Percentiles rank a stretch among this genome's conserved stretches.
Evolutionary conservation across 1,139 yeast species (phyloP).

Genomic region (Debaryomyces subglobosus): DNA sequence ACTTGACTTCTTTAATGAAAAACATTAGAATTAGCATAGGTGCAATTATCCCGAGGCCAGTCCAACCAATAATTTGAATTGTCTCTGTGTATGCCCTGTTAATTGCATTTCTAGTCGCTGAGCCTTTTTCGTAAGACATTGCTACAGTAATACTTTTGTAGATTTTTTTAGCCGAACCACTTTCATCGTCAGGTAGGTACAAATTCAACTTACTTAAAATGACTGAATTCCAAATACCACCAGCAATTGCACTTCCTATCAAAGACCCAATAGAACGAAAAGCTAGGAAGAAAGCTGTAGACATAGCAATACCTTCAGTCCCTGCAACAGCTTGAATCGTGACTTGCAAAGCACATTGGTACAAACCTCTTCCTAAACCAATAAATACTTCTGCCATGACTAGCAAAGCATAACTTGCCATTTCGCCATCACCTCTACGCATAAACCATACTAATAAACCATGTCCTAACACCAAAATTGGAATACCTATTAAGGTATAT

Average conservation of each 20-base stretch:
- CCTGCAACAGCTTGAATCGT: slow-evolving; percentile 20
- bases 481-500: slow-evolving; percentile 26
- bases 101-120: slow-evolving; percentile 23
- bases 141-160: slow-evolving; percentile 20
- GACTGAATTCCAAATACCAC: slow-evolving; percentile 22
- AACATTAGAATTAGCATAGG: slow-evolving; percentile 23
- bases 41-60: slow-evolving; percentile 20
- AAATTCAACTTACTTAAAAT: slow-evolving; percentile 14
- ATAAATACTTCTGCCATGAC: slow-evolving; percentile 20
- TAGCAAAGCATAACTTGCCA: slow-evolving; percentile 10
- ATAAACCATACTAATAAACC: slow-evolving; percentile 24
- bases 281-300: slow-evolving; percentile 21
- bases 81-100: slow-evolving; percentile 26
- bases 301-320: slow-evolving; percentile 17
- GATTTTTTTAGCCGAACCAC: slow-evolving; percentile 18
- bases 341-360: slow-evolving; percentile 18
- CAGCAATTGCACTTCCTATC: slow-evolving; percentile 19
- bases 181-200: slow-evolving; percentile 20
- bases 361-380: slow-evolving; percentile 20
- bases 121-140: slow-evolving; percentile 19
- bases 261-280: slow-evolving; percentile 18
- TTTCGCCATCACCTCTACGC: slow-evolving; percentile 17
- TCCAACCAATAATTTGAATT: slow-evolving; percentile 23
- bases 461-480: slow-evolving; percentile 26
- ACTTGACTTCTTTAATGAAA: slow-evolving; percentile 21